Conservation (phyloP, 768 basidiomycete genomes). For the Termitomyces sp. region DNA sequence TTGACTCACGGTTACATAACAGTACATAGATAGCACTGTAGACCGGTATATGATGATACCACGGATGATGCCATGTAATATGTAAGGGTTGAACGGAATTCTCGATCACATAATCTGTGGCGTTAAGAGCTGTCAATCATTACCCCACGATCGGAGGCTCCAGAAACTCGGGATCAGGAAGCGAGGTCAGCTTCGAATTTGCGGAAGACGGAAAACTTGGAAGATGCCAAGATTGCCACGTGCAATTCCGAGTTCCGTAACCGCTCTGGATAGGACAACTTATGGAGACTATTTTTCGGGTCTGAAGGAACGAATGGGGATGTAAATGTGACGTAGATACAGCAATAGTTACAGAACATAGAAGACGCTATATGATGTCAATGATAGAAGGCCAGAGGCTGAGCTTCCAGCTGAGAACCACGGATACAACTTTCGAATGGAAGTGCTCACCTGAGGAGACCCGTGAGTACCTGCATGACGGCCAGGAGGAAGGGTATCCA, state of each 20-base stretch:
- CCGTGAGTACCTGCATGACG: slow-evolving; percentile 38
- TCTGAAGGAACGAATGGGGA: slow-evolving; percentile 3
- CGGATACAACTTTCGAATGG: neutral
- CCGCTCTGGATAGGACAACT: neutral
- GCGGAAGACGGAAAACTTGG: slow-evolving; percentile 1
- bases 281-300: neutral
- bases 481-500: slow-evolving; percentile 48
- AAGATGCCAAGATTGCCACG: neutral
- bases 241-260: slow-evolving; percentile 6
- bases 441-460: slow-evolving; percentile 35
- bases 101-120: slow-evolving; percentile 6
- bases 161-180: slow-evolving; percentile 5
- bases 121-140: neutral
- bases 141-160: slow-evolving; percentile 5
- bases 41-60: neutral
- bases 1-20: neutral
- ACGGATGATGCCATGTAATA: neutral
- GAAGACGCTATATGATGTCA: slow-evolving; percentile 33
- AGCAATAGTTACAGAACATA: neutral
- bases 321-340: slow-evolving; percentile 5
- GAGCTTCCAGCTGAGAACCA: slow-evolving; percentile 2
- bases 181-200: slow-evolving; percentile 1
- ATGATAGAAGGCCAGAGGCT: slow-evolving; percentile 46
- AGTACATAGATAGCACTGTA: neutral
- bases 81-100: neutral